phyloP scores from a whole-genome alignment of 768 basidiomycete genomes.

The Bullera alba region DNA sequence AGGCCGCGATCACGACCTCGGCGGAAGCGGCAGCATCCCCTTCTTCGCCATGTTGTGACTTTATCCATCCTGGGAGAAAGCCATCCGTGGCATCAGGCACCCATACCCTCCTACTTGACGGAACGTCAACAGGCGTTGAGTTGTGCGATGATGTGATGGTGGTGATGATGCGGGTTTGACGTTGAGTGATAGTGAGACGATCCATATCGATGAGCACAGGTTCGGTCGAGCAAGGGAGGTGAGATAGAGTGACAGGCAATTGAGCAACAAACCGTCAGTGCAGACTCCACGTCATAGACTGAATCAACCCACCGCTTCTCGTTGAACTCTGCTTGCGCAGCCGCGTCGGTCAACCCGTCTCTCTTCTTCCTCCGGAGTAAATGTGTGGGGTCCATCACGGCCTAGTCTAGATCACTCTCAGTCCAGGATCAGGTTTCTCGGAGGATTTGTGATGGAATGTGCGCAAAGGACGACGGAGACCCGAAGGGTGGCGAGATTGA shows the following conservation, averaged over 20 bases:
- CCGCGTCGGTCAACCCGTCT: constrained; percentile 75
- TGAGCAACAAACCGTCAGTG: too few relatives aligned
- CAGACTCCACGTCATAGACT: background rate
- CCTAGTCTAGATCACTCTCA: too few relatives aligned
- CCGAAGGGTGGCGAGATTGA: too few relatives aligned
- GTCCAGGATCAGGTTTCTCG: too few relatives aligned
- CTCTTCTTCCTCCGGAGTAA: constrained; percentile 23
- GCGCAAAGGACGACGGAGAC: too few relatives aligned
- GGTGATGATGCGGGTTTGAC: background rate
- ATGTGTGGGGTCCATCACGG: constrained; percentile 35
- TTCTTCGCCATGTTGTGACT: constrained; percentile 62
- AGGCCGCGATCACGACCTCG: constrained; percentile 75
- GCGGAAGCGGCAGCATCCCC: constrained; percentile 48
- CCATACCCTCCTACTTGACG: constrained; percentile 65
- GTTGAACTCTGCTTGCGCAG: constrained; percentile 89
- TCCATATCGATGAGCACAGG: background rate
- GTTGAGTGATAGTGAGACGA: background rate
- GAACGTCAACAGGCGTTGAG: too few relatives aligned
- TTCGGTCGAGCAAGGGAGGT: background rate
- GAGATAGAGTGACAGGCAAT: too few relatives aligned
- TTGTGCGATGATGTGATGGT: background rate
- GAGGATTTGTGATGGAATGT: too few relatives aligned
- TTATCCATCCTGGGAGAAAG: constrained; percentile 89
- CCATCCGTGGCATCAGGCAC: constrained; percentile 86
- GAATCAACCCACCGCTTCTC: constrained; percentile 70